Evolutionary conservation across 1,139 yeast genomes (phyloP).

Genomic region (Blastobotrys capitulatus): DNA sequence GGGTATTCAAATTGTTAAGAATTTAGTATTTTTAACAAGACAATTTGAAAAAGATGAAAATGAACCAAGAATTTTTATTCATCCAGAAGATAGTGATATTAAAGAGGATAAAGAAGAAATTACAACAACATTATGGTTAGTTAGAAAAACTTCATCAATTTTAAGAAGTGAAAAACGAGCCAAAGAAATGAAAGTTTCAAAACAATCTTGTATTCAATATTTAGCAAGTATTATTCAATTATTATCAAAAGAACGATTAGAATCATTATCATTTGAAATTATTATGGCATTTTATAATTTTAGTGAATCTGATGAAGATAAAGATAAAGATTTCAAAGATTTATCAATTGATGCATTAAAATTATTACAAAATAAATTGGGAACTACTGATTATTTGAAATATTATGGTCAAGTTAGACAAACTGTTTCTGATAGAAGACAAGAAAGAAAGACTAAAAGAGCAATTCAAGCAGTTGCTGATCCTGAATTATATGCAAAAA

Average conservation of each 20-base stretch:
- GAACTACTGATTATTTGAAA: conserved; percentile 65
- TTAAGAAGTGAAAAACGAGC: conserved; percentile 60
- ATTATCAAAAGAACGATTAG: conserved; percentile 16
- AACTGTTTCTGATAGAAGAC: conserved; percentile 54
- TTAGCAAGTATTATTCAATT: conserved; percentile 32
- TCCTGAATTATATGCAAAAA: conserved; percentile 75
- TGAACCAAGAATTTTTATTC: conserved; percentile 38
- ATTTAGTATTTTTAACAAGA: conserved; percentile 55
- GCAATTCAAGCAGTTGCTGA: conserved; percentile 72
- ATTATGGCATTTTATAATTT: conserved; percentile 58
- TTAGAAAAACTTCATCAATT: conserved; percentile 54
- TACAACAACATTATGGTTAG: conserved; percentile 56
- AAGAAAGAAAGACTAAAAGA: conserved; percentile 69
- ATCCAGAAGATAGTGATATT: conserved; percentile 21
- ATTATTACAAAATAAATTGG: conserved; percentile 63
- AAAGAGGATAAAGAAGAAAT: conserved; percentile 17
- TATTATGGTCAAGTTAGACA: conserved; percentile 61
- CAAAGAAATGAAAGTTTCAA: conserved; percentile 50
- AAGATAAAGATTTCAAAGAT: conserved; percentile 47
- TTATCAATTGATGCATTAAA: conserved; percentile 65
- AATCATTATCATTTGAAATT: conserved; percentile 24
- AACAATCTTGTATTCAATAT: conserved; percentile 49
- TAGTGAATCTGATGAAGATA: conserved; percentile 41
- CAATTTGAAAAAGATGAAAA: conserved; percentile 50
- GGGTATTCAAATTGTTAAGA: conserved; percentile 62